A percentile compares a stretch with the other conserved stretches of the same genome.
Evolutionary conservation across 2,329 filamentous ascomycete genomes (phyloP).

Genomic region (Bipolaris zeicola): DNA sequence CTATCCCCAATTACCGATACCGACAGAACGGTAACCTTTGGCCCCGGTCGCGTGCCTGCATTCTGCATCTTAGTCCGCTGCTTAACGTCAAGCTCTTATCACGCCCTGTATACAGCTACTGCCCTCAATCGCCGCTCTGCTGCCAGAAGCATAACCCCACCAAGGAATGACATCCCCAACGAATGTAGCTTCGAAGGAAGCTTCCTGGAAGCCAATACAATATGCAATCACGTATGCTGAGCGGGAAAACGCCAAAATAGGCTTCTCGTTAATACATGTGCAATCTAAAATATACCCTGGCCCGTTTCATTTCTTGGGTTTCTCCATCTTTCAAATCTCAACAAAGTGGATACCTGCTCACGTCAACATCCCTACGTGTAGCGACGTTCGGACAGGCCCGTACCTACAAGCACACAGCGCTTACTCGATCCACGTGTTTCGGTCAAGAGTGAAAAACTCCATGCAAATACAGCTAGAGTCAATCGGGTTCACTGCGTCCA

Average conservation of each 20-base stretch:
- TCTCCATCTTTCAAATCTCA: not conserved
- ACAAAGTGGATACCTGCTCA: not conserved
- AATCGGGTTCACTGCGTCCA: no score
- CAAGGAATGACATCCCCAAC: not conserved
- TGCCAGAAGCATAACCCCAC: not conserved
- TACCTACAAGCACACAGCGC: no score
- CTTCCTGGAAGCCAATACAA: not conserved
- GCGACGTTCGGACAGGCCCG: not conserved
- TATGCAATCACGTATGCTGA: not conserved
- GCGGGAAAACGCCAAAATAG: not conserved
- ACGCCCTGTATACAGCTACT: not conserved
- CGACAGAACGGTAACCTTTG: conserved; percentile 16
- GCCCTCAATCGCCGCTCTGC: not conserved
- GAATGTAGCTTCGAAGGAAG: not conserved
- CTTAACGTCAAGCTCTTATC: conserved; percentile 4
- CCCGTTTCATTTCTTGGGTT: not conserved
- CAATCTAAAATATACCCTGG: not conserved
- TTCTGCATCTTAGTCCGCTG: conserved; percentile 14
- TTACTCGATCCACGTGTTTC: no score
- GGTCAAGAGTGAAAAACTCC: no score
- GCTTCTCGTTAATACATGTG: not conserved
- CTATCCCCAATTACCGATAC: conserved; percentile 14
- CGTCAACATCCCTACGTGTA: not conserved
- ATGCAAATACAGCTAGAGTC: no score
- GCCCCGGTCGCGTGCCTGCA: conserved; percentile 18